phyloP scores from a whole-genome alignment of 352 stramenopile genomes.

The Phytophthora lateralis region DNA sequence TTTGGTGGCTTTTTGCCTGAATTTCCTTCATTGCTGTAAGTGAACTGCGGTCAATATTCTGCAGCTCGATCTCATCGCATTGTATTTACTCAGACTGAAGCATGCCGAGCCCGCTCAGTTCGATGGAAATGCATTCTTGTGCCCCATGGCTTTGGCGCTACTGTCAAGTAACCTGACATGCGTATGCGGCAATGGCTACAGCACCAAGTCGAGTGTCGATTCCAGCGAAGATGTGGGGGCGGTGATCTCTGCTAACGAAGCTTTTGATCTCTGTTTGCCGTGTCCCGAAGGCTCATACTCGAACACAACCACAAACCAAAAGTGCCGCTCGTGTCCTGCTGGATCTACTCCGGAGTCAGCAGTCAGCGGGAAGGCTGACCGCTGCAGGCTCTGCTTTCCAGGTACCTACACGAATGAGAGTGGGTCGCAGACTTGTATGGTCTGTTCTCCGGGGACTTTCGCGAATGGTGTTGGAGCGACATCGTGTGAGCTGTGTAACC shows the following conservation, averaged over 20 bases:
- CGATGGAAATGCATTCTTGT: constrained; percentile 24
- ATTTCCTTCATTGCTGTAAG: constrained; percentile 40
- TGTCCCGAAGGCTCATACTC: constrained; percentile 51
- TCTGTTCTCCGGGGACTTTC: constrained; percentile 46
- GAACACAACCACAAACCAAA: constrained; percentile 47
- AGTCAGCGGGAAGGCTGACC: constrained; percentile 7
- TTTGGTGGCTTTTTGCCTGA: constrained; percentile 34
- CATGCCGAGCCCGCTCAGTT: constrained; percentile 20
- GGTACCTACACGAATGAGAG: constrained; percentile 54
- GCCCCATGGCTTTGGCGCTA: constrained; percentile 19
- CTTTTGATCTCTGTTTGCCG: constrained; percentile 28
- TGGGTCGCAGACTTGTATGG: constrained; percentile 34
- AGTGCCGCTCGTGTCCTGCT: constrained; percentile 46
- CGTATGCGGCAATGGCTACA: constrained; percentile 37
- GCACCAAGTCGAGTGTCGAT: constrained; percentile 7
- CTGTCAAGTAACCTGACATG: constrained; percentile 36
- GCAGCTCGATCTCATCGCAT: neutral
- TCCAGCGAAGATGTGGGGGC: neutral
- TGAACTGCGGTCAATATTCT: neutral
- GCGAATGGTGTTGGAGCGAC: constrained; percentile 26
- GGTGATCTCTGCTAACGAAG: constrained; percentile 20
- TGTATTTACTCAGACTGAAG: constrained; percentile 15
- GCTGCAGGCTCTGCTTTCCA: constrained; percentile 40
- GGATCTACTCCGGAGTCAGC: constrained; percentile 19
- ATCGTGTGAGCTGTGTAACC: constrained; percentile 46